Evolutionary conservation across 2,329 filamentous ascomycete genomes (phyloP).

Genomic region (Paecilomyces formosus): DNA sequence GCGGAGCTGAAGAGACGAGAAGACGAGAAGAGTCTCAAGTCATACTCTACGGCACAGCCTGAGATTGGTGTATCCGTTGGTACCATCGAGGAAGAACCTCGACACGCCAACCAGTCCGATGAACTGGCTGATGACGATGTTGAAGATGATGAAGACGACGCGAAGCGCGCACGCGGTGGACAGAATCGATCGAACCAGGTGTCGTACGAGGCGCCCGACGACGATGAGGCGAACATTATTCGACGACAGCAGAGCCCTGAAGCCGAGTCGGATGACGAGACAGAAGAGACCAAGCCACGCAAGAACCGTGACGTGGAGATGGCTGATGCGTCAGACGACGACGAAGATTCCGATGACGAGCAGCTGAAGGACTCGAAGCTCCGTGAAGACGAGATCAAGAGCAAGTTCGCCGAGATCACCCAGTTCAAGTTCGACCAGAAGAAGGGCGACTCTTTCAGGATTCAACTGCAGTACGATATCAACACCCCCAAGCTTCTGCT

Average conservation of each 20-base stretch:
- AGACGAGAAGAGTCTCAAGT: slow-evolving; percentile 47
- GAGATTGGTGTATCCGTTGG: slow-evolving; percentile 62
- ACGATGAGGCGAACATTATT: slow-evolving; percentile 76
- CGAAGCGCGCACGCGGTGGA: slow-evolving; percentile 50
- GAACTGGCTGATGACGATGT: slow-evolving; percentile 62
- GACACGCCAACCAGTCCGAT: slow-evolving; percentile 42
- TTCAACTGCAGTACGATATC: slow-evolving; percentile 76
- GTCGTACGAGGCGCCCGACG: slow-evolving; percentile 87
- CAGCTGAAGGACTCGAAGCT: slow-evolving; percentile 37
- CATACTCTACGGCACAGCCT: slow-evolving; percentile 63
- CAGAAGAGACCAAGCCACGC: slow-evolving; percentile 33
- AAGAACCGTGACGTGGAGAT: slow-evolving; percentile 29
- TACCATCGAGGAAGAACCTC: slow-evolving; percentile 44
- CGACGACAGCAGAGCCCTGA: slow-evolving; percentile 54
- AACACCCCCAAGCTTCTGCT: slow-evolving; percentile 84
- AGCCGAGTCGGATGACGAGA: slow-evolving; percentile 46
- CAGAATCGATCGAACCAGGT: slow-evolving; percentile 73
- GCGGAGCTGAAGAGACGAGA: slow-evolving; percentile 75
- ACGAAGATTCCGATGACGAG: slow-evolving; percentile 37
- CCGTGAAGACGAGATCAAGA: slow-evolving; percentile 59
- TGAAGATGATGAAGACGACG: slow-evolving; percentile 71
- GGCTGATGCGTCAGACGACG: slow-evolving; percentile 26
- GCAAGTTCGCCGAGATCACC: slow-evolving; percentile 59
- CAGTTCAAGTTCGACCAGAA: slow-evolving; percentile 73
- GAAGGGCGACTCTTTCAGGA: slow-evolving; percentile 65